A percentile compares a stretch with the other conserved stretches of the same genome.
These are phyloP conservation scores for Penicillium sp. DNA, from an alignment of 2,329 filamentous ascomycete species.

Conservation along the genomic window DNA sequence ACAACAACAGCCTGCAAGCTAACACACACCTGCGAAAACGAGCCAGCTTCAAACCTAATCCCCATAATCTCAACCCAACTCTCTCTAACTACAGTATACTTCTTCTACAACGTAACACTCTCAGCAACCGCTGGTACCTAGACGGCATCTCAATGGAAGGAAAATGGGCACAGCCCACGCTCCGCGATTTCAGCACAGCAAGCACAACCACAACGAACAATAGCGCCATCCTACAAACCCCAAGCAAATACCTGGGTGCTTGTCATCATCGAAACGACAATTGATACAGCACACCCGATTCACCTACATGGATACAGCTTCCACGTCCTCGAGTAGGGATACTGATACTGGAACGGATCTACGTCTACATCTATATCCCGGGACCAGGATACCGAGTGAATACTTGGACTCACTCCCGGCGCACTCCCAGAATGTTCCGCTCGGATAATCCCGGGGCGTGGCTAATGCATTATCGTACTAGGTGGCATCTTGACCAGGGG, in stretches of 20 bases:
- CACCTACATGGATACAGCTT: constrained; percentile 16
- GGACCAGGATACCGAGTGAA: background rate
- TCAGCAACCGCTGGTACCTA: background rate
- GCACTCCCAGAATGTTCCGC: constrained; percentile 1
- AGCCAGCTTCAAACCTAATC: too few relatives aligned
- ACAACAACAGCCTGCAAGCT: background rate
- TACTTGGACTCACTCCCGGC: background rate
- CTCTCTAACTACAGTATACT: background rate
- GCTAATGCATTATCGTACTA: constrained; percentile 17
- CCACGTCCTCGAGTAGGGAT: constrained; percentile 1
- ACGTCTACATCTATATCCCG: background rate
- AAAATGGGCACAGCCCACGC: background rate
- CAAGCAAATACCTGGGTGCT: background rate
- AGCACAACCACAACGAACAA: background rate
- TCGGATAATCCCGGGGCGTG: constrained; percentile 17
- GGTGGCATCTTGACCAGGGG: constrained; percentile 14
- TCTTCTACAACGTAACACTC: background rate
- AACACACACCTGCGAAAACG: background rate
- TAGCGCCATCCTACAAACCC: background rate
- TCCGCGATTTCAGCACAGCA: background rate
- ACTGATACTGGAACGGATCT: background rate
- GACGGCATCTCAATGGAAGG: background rate
- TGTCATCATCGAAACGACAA: constrained; percentile 6
- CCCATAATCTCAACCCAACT: background rate
- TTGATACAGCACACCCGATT: constrained; percentile 8